Evolutionary conservation across 805 yeast species (phyloP).

Genomic region (Schwanniomyces occidentalis): DNA sequence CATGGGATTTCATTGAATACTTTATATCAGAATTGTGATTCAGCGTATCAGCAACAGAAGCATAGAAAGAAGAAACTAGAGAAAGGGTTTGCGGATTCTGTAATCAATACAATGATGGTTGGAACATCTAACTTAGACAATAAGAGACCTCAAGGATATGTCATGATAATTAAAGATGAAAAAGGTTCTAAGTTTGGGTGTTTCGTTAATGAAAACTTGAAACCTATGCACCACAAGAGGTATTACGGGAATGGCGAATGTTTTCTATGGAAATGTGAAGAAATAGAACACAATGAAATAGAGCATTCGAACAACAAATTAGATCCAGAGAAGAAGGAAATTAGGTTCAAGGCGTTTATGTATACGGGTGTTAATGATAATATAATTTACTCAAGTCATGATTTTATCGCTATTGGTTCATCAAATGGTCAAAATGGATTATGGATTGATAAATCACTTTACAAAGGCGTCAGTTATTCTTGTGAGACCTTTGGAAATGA

Average conservation of each 20-base stretch:
- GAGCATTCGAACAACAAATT: constrained; percentile 2
- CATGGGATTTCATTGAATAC: constrained; percentile 88
- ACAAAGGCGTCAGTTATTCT: constrained; percentile 73
- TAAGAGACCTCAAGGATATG: constrained; percentile 60
- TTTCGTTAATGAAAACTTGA: constrained; percentile 69
- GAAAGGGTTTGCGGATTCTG: constrained; percentile 37
- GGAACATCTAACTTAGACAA: constrained; percentile 16
- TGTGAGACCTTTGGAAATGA: constrained; percentile 92
- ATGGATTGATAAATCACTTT: constrained; percentile 76
- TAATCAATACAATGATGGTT: constrained; percentile 33
- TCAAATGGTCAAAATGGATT: constrained; percentile 92
- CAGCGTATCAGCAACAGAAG: constrained; percentile 36
- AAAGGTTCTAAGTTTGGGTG: constrained; percentile 72
- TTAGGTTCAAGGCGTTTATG: constrained; percentile 73
- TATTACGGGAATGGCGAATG: constrained; percentile 96
- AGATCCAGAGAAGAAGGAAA: constrained; percentile 1
- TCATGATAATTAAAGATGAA: constrained; percentile 69
- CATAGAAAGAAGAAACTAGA: constrained; percentile 17
- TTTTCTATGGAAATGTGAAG: constrained; percentile 79
- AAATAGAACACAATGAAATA: constrained; percentile 1
- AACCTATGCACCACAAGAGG: constrained; percentile 67
- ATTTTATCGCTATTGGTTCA: constrained; percentile 82
- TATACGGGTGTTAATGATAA: constrained; percentile 88
- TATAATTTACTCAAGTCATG: constrained; percentile 75
- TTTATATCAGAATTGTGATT: constrained; percentile 58